phyloP scores from a whole-genome alignment of 78 protist genomes.

The Mastigamoeba balamuthi region DNA sequence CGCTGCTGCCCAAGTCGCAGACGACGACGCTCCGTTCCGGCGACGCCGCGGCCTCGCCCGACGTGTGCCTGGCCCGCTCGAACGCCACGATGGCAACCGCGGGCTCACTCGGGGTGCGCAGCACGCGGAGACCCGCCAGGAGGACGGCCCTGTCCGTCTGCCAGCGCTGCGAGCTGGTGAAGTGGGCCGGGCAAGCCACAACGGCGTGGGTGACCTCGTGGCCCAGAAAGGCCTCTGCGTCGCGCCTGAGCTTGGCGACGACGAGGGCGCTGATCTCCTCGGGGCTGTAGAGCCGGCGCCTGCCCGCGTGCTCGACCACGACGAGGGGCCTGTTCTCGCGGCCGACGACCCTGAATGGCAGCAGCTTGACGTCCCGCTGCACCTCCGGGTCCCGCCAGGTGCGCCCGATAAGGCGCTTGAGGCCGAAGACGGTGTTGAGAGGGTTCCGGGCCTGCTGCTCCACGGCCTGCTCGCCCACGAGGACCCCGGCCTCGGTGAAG shows the following conservation, averaged over 20 bases:
- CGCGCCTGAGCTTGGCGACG: constrained; percentile 85
- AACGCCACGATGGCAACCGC: background rate
- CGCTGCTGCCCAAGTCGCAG: constrained; percentile 97
- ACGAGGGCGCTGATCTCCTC: constrained; percentile 99
- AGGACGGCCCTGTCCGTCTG: constrained; percentile 98
- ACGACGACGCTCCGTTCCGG: constrained; percentile 86
- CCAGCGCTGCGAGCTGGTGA: constrained; percentile 96
- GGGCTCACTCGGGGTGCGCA: background rate
- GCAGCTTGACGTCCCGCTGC: constrained; percentile 87
- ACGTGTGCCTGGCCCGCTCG: too few species aligned
- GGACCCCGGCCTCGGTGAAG: constrained; percentile 86
- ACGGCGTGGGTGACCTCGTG: constrained; percentile 77
- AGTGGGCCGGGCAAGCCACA: constrained; percentile 97
- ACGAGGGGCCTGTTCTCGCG: constrained; percentile 80
- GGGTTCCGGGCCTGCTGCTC: constrained; percentile 91
- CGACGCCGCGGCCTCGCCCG: too few species aligned
- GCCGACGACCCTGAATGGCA: constrained; percentile 85
- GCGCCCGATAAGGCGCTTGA: constrained; percentile 96
- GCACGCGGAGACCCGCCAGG: constrained; percentile 2
- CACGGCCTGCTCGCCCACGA: constrained; percentile 84
- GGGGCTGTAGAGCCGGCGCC: constrained; percentile 75
- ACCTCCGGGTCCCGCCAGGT: constrained; percentile 77
- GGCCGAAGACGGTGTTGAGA: constrained; percentile 90
- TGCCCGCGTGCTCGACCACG: constrained; percentile 77
- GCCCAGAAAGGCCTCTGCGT: constrained; percentile 94